These are phyloP conservation scores for Cryptococcus sp. DNA, from an alignment of 1,284 basidiomycete species.

Conservation along the genomic window DNA sequence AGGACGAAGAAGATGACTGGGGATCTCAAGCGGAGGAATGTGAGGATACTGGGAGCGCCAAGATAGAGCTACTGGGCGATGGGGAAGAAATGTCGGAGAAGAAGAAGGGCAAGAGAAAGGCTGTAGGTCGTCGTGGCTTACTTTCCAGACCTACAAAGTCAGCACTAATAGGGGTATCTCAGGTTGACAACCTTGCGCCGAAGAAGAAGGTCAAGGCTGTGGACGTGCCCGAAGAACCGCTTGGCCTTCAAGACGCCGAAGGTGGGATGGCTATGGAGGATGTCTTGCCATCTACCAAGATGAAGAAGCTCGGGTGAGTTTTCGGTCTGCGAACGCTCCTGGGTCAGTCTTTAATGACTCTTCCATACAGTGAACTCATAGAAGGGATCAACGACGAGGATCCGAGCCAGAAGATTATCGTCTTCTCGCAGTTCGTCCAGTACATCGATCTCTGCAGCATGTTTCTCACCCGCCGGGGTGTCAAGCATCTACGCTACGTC, in stretches of 20 bases:
- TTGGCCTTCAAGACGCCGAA: conserved; percentile 4
- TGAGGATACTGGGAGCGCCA: conserved; percentile 39
- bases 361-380: conserved; percentile 23
- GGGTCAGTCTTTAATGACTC: not conserved
- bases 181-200: not conserved
- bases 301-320: conserved; percentile 38
- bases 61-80: conserved; percentile 4
- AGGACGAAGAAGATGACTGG: conserved; percentile 58
- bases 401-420: conserved; percentile 31
- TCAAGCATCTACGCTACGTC: conserved; percentile 37
- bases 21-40: conserved; percentile 47
- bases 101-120: conserved; percentile 35
- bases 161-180: not conserved
- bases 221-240: conserved; percentile 10
- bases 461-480: conserved; percentile 26
- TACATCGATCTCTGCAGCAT: conserved; percentile 40
- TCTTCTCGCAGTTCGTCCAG: conserved; percentile 46
- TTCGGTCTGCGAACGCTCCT: no score
- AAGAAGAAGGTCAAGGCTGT: conserved; percentile 57
- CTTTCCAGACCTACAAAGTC: not conserved
- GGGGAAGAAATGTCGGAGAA: conserved; percentile 10
- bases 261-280: conserved; percentile 24
- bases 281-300: conserved; percentile 40
- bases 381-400: conserved; percentile 29
- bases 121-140: conserved; percentile 17